phyloP scores from a whole-genome alignment of 1,284 basidiomycete species.

The Malassezia furfur region DNA sequence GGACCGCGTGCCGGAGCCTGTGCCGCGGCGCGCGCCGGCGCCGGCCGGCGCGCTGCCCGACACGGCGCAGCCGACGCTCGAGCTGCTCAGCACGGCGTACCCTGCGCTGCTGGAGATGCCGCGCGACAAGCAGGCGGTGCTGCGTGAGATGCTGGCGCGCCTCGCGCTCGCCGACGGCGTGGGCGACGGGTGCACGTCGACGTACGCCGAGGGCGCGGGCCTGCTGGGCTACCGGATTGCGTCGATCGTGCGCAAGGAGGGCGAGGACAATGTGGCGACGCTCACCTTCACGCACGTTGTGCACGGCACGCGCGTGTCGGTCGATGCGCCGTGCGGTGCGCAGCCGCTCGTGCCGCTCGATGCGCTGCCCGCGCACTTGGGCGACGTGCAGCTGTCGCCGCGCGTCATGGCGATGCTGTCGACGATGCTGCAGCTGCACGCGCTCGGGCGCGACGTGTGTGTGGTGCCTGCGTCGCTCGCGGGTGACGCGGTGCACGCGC shows the following conservation, averaged over 20 bases:
- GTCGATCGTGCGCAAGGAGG: not conserved
- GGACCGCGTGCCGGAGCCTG: slow-evolving; percentile 18
- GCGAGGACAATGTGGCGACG: slow-evolving; percentile 3
- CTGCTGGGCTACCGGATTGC: slow-evolving; percentile 32
- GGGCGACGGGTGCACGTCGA: slow-evolving; percentile 21
- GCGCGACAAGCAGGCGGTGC: slow-evolving; percentile 25
- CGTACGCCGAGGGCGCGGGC: slow-evolving; percentile 23
- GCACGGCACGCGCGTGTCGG: slow-evolving; percentile 11
- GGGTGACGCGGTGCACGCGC: slow-evolving; percentile 15
- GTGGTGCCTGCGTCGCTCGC: slow-evolving; percentile 34
- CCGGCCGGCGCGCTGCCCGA: slow-evolving; percentile 13
- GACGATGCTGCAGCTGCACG: slow-evolving; percentile 47
- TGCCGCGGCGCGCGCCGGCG: slow-evolving; percentile 21
- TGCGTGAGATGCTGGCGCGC: slow-evolving; percentile 33
- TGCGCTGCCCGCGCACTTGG: slow-evolving; percentile 18
- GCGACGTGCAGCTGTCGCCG: slow-evolving; percentile 36
- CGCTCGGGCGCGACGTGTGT: slow-evolving; percentile 40
- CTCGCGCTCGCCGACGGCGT: slow-evolving; percentile 31
- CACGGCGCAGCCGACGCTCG: slow-evolving; percentile 27
- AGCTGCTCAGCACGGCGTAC: slow-evolving; percentile 38
- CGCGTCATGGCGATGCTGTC: slow-evolving; percentile 43
- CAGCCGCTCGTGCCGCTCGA: slow-evolving; percentile 31
- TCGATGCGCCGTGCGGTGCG: slow-evolving; percentile 35
- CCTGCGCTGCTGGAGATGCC: slow-evolving; percentile 36
- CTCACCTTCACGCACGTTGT: slow-evolving; percentile 31